Evolutionary conservation across 257 asterid species (phyloP), one percentile per base, ranked within the genome.

Genomic region (Eustoma russellianum): DNA sequence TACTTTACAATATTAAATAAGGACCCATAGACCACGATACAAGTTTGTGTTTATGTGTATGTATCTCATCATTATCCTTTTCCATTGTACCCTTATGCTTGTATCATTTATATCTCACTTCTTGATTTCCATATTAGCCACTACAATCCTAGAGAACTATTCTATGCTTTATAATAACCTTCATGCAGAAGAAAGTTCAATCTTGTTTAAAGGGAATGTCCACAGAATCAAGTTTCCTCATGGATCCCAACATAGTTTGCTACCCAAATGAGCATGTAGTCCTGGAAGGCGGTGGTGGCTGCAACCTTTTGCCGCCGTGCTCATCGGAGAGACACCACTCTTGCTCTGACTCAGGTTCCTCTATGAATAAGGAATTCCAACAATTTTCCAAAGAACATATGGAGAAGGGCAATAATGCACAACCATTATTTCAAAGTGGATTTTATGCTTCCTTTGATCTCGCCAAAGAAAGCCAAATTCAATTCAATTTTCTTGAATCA

Each of bases 141-240:
- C 64, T 56, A 17, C 18, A 63, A 48, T 60, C 68, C 51, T 74
- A 73, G 61, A 50, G 68, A 69, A 69, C 30, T 68, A 47, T 48
- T 63, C 67, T 54, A 43, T 68, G 71, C 2, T 57, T 73, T 52
- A 47, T 65, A 67, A 68, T 73, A 71, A 62, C 79, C 68, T 69
- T 60, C 53, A 67, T 73, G 69, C 75, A 69, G 52, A 80, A 71
- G 66, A 80, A 75, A 59, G 47, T 65, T 5, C 60, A 71, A 24
- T 66, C 75, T 58, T 50, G 63, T 56, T 53, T 45, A 13, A 52
- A 69, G 28, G 74, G 53, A 48, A 63, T 50, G 43, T 28, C 64
- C 11, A 40, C 58, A 47, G 61, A 57, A 67, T 72, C 80, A 50
- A 59, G 53, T 57, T 41, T 66, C 17, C 48, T 66, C 46, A 62